Conservation (phyloP, 495 filamentous ascomycete species). For the Penicillium ochrochloron region DNA sequence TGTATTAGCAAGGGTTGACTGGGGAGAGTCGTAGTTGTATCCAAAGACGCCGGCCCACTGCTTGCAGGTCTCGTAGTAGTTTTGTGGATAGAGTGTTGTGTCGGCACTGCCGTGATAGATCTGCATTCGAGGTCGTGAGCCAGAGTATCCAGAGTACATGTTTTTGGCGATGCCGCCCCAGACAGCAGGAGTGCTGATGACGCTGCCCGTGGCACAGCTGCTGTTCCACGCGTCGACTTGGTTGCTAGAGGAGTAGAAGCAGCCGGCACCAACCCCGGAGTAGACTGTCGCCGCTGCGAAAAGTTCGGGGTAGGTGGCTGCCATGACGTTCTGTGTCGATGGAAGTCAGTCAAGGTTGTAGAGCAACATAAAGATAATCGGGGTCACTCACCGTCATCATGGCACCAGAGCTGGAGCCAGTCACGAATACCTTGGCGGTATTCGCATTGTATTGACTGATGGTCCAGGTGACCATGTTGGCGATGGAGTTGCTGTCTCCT, state of each 20-base stretch:
- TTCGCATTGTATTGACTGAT: slow-evolving; percentile 5
- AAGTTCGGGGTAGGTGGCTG: slow-evolving; percentile 3
- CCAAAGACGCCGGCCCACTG: slow-evolving; percentile 9
- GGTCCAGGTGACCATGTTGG: slow-evolving; percentile 11
- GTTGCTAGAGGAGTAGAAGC: slow-evolving; percentile 9
- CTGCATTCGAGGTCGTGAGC: slow-evolving; percentile 5
- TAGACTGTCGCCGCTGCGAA: slow-evolving; percentile 1
- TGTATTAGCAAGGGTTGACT: background rate
- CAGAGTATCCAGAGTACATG: slow-evolving; percentile 9
- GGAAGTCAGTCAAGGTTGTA: background rate
- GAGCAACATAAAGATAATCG: background rate
- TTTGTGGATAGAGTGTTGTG: slow-evolving; percentile 3
- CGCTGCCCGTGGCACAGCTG: background rate
- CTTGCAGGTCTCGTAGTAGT: slow-evolving; percentile 8
- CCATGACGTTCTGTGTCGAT: slow-evolving; percentile 6
- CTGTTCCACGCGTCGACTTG: slow-evolving; percentile 10
- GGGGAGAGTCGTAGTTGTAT: slow-evolving; percentile 4
- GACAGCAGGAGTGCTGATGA: slow-evolving; percentile 1
- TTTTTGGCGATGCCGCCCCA: slow-evolving; percentile 1
- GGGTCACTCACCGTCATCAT: background rate
- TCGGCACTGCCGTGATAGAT: slow-evolving; percentile 7
- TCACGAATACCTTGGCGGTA: slow-evolving; percentile 7
- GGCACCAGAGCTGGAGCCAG: slow-evolving; percentile 1
- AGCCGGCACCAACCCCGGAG: slow-evolving; percentile 2
- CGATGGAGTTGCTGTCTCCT: slow-evolving; percentile 5